Evolutionary conservation across 352 stramenopile genomes (phyloP), one percentile per base, ranked within the genome.

Genomic region (Phytophthora cryptogea): DNA sequence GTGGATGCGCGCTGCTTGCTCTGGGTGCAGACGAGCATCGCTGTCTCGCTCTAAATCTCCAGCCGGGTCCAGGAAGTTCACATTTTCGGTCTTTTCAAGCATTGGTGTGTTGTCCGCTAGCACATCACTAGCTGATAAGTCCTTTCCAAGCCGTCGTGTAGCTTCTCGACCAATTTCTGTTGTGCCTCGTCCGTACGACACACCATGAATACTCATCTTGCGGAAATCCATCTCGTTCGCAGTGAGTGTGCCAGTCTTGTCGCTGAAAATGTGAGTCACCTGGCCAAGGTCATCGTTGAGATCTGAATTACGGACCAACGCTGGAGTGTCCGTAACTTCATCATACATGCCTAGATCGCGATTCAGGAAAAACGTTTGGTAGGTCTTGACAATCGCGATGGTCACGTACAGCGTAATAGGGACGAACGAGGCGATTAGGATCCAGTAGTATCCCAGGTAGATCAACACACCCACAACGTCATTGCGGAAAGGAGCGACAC

Each of bases 191-290:
- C 86, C 88, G 45, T 95, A 96, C 1, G 82, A 90, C 3, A 90
- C 67, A 16, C 86, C 88, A 45, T 93, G 77, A 40, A 96, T 77
- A 41, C 79, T 89, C 80, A 96, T 91, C 57, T 95, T 95, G 44
- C 87, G 82, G 47, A 94, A 95, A 46, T 94, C 83, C 87, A 96
- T 95, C 55, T 92, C 83, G 66, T 95, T 96, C 3, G 83, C 83
- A 16, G 87, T 96, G 11, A 95, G 59, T 8, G 87, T 95, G 23
- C 86, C 84, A 0, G 86, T 95, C 47, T 96, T 96, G 65, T 95
- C 86, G 41, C 82, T 91, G 63, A 96, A 96, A 47, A 95, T 91
- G 69, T 93, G 84, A 8, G 85, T 92, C n/a, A 96, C 78, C 45
- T 96, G 87, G 6, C 87, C 87, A 8, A 96, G 61, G 20, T 96